A percentile compares a stretch with the other conserved stretches of the same genome.
Conservation (phyloP, 106 monocot genomes). For the Acanthochlamys bracteata region DNA sequence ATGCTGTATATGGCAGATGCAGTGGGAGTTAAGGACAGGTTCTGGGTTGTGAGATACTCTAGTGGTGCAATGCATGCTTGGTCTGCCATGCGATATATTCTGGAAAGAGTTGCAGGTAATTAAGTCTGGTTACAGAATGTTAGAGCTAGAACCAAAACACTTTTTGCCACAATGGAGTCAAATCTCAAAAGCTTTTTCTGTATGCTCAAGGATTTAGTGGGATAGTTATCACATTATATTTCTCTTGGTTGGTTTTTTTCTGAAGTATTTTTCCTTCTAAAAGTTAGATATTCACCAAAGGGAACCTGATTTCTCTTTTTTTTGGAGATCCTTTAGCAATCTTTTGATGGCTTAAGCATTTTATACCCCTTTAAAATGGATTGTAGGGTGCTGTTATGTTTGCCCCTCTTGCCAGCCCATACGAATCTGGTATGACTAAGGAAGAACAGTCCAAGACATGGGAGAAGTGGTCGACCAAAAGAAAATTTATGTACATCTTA, state of each 20-base stretch:
- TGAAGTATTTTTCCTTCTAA: no score
- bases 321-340: no score
- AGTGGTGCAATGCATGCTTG: constrained; percentile 83
- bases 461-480: constrained; percentile 78
- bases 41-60: constrained; percentile 89
- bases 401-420: constrained; percentile 83
- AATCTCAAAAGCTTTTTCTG: background rate
- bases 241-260: no score
- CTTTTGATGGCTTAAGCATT: no score
- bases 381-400: constrained; percentile 85
- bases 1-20: constrained; percentile 74
- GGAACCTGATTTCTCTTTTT: no score
- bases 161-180: background rate
- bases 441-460: constrained; percentile 78
- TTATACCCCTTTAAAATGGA: background rate
- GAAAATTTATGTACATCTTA: constrained; percentile 80
- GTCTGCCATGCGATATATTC: constrained; percentile 88
- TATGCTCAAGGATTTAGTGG: no score
- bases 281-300: no score
- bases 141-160: background rate
- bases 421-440: constrained; percentile 75
- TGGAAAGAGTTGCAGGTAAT: constrained; percentile 74
- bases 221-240: no score
- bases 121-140: constrained; percentile 1
- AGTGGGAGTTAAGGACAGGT: constrained; percentile 61